A percentile compares a stretch with the other conserved stretches of the same genome.
Conservation (phyloP, 345 rosid genomes). For the Brassica nigra region DNA sequence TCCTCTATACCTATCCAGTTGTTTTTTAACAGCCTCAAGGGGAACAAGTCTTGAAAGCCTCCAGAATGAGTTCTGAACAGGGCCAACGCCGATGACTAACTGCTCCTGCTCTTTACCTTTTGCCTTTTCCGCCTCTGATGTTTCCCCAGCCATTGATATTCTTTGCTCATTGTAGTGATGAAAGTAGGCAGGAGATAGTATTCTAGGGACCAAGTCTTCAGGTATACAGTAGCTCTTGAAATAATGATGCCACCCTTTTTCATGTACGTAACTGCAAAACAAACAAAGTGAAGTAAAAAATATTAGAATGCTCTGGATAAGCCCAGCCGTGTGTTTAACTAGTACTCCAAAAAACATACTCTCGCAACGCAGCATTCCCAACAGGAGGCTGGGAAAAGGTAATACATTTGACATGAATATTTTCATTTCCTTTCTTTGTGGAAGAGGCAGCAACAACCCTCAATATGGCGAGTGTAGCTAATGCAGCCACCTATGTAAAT, state of each 20-base stretch:
- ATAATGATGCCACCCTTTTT: constrained; percentile 90
- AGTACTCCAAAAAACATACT: constrained; percentile 47
- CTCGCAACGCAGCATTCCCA: constrained; percentile 95
- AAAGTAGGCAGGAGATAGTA: constrained; percentile 95
- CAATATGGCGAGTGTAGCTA: constrained; percentile 96
- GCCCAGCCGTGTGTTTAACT: constrained; percentile 13
- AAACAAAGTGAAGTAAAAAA: neutral
- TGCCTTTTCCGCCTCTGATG: constrained; percentile 49
- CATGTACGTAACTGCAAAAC: constrained; percentile 73
- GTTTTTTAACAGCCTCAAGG: constrained; percentile 66
- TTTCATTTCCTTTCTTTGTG: constrained; percentile 63
- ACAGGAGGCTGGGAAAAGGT: constrained; percentile 98
- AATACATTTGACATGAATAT: constrained; percentile 80
- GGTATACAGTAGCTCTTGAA: constrained; percentile 97
- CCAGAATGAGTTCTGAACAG: constrained; percentile 91
- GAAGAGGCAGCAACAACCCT: constrained; percentile 86
- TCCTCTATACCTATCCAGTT: constrained; percentile 60
- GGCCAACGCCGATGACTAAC: constrained; percentile 90
- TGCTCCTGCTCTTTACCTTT: constrained; percentile 64
- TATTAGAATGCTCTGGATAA: neutral
- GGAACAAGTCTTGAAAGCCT: constrained; percentile 94
- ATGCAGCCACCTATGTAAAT: constrained; percentile 73
- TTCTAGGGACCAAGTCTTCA: constrained; percentile 93
- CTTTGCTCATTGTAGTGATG: constrained; percentile 84
- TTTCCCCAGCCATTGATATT: constrained; percentile 49